phyloP scores from a whole-genome alignment of 495 filamentous ascomycete species.

The Daldinia caldariorum region DNA sequence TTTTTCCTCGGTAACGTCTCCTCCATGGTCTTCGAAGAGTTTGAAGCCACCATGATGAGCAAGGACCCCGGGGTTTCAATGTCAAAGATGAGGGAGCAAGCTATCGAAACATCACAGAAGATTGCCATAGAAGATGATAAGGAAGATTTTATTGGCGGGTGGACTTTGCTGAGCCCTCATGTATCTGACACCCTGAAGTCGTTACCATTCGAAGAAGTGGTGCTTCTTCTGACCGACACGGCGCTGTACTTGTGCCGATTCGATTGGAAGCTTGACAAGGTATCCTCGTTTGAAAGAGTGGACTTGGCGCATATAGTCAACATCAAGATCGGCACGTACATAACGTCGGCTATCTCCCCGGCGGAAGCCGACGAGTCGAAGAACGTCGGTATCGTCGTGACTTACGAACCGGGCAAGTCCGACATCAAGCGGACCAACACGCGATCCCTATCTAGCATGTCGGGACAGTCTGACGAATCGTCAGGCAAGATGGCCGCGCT shows the following conservation, averaged over 20 bases:
- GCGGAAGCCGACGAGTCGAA: slow-evolving; percentile 75
- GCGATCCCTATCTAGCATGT: slow-evolving; percentile 73
- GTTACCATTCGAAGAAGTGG: slow-evolving; percentile 82
- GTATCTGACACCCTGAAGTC: slow-evolving; percentile 70
- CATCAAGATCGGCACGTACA: slow-evolving; percentile 84
- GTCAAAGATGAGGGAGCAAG: slow-evolving; percentile 81
- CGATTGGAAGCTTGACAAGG: slow-evolving; percentile 93
- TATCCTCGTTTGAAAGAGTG: slow-evolving; percentile 87
- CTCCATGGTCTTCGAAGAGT: slow-evolving; percentile 84
- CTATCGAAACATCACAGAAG: slow-evolving; percentile 84
- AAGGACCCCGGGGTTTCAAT: slow-evolving; percentile 89
- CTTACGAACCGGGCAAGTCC: slow-evolving; percentile 72
- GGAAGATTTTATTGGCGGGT: slow-evolving; percentile 86
- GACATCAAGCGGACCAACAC: slow-evolving; percentile 84
- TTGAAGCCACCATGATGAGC: slow-evolving; percentile 86
- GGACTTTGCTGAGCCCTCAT: slow-evolving; percentile 72
- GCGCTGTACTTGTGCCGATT: slow-evolving; percentile 89
- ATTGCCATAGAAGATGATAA: slow-evolving; percentile 84
- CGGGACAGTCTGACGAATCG: slow-evolving; percentile 42
- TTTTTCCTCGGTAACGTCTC: slow-evolving; percentile 92
- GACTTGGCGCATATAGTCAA: slow-evolving; percentile 73
- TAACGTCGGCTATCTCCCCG: slow-evolving; percentile 82
- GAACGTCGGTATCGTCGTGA: slow-evolving; percentile 85
- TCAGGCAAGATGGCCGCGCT: slow-evolving; percentile 34
- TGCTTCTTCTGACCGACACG: slow-evolving; percentile 83